Evolutionary conservation across 1,284 basidiomycete species (phyloP), one percentile per base, ranked within the genome.

Genomic region (Meripilus lineatus): DNA sequence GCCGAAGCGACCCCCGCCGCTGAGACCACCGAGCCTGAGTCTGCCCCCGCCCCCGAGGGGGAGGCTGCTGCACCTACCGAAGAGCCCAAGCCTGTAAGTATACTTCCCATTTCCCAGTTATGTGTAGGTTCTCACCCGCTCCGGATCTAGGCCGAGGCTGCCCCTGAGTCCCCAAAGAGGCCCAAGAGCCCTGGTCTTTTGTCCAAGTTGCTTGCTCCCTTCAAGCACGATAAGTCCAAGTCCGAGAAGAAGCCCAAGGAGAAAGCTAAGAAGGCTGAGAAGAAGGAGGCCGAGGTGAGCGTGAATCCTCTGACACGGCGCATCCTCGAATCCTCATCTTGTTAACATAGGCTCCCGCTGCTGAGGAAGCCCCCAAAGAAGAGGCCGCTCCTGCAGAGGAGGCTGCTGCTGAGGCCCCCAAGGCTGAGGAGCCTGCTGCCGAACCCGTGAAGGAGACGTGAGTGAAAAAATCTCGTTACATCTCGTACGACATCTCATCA

Each of bases 181-280:
- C 82, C 84, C 55, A 87, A 84, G 77, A 86, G 84, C 68, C 86
- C 87, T n/a, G 64, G 74, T 42, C 52, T 89, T 49, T 68, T 89
- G 42, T 58, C 76, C 51, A 89, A 84, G 66, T 69, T 89, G 50
- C 76, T 89, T 42, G 78, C 78, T 33, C 78, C 84, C 20, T 84
- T 89, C 77, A 77, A 75, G 58, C 59, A 57, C 26, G 58, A 62
- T 17, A 58, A 63, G 54, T 63, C 64, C 51, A 68, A 64, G 62
- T 53, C 58, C 34, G 66, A 69, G 59, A 81, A 79, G 69, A 75
- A 70, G 58, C 75, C 72, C 50, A 84, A 79, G 67, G 67, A 62
- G 73, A 84, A 80, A 77, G 67, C 65, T 32, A 70, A 66, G 64
- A 67, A 70, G 59, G 81, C 80, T 68, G 71, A 70, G 58, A 83